A percentile compares a stretch with the other conserved stretches of the same genome.
Conservation (phyloP, 768 basidiomycete species). For the Jaapia argillacea region DNA sequence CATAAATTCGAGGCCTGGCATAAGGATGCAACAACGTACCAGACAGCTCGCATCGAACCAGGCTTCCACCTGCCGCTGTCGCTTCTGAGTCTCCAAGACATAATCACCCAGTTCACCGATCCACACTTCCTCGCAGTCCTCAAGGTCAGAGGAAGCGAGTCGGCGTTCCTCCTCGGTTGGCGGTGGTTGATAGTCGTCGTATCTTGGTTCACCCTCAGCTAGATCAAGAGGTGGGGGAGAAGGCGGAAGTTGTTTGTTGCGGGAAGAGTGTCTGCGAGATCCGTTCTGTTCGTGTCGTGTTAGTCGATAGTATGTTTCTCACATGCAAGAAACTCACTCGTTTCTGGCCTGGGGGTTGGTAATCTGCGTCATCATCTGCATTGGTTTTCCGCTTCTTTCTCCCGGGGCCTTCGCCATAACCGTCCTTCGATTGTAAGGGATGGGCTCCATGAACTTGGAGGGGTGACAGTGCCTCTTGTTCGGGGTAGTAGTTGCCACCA, state of each 20-base stretch:
- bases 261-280: conserved; percentile 23
- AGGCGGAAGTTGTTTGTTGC: conserved; percentile 22
- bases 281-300: conserved; percentile 13
- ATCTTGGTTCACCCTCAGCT: conserved; percentile 20
- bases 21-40: conserved; percentile 28
- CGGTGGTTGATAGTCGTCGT: conserved; percentile 19
- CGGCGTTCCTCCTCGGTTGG: conserved; percentile 31
- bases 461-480: conserved; percentile 17
- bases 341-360: conserved; percentile 37
- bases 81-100: conserved; percentile 59
- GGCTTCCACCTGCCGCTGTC: conserved; percentile 61
- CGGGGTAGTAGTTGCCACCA: conserved; percentile 25
- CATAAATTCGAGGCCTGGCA: conserved; percentile 5
- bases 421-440: background rate
- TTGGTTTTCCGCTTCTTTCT: conserved; percentile 41
- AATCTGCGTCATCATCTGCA: conserved; percentile 43
- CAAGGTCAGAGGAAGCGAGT: conserved; percentile 65
- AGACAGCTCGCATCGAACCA: conserved; percentile 62
- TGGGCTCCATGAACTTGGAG: conserved; percentile 14
- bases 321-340: conserved; percentile 37
- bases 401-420: conserved; percentile 7
- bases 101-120: conserved; percentile 58
- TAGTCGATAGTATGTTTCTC: conserved; percentile 4
- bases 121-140: conserved; percentile 77
- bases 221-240: conserved; percentile 14